phyloP scores from a whole-genome alignment of 331 rosid genomes.

The Dryas integrifolia region DNA sequence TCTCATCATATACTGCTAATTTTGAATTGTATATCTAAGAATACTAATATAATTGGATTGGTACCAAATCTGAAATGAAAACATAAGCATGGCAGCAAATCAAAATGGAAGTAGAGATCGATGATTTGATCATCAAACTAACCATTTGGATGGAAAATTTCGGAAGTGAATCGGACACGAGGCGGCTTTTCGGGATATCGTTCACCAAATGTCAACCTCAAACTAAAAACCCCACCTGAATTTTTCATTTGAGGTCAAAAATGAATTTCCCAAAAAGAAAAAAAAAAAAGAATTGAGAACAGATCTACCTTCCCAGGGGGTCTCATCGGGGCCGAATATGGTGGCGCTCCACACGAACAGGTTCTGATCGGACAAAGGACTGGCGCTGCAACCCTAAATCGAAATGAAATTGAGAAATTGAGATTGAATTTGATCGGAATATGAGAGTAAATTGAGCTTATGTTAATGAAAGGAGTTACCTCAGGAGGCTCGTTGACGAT shows the following conservation, averaged over 20 bases:
- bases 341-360: conserved; percentile 37
- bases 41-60: not conserved
- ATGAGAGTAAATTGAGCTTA: not conserved
- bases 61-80: not conserved
- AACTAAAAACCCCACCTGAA: conserved; percentile 34
- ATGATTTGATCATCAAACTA: not conserved
- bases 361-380: conserved; percentile 32
- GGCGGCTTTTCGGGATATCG: conserved; percentile 38
- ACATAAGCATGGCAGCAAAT: too few species aligned
- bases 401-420: not conserved
- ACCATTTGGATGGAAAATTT: conserved; percentile 37
- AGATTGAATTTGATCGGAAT: not conserved
- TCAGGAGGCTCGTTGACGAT: conserved; percentile 28
- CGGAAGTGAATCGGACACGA: conserved; percentile 33
- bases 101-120: not conserved
- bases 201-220: conserved; percentile 31
- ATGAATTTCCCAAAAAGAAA: not conserved
- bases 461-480: not conserved
- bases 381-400: conserved; percentile 34
- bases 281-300: not conserved
- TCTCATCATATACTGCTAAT: not conserved
- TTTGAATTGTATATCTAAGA: not conserved
- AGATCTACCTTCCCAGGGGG: conserved; percentile 35
- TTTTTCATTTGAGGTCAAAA: conserved; percentile 7
- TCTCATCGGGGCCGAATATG: conserved; percentile 35